Evolutionary conservation across 1,139 yeast genomes (phyloP), one percentile per base, ranked within the genome.

Genomic region (Hansenula sp.): DNA sequence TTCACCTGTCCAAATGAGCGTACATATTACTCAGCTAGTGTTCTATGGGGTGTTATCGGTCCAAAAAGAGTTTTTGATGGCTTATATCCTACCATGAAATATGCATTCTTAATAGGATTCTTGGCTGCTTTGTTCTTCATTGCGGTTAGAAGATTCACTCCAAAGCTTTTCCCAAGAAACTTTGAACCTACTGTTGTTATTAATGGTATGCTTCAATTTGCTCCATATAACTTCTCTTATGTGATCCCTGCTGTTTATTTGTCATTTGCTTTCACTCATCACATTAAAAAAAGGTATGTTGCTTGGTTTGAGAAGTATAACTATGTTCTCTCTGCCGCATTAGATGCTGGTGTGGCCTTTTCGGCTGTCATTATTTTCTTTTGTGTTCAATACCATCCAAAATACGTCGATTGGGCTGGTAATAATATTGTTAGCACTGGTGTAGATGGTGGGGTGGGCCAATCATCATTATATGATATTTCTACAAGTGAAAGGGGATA

Each of bases 281-380:
- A 68, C 58, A 63, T 79, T 52, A 76, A 72, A 52, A 70, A 65
- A 51, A 68, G 75, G 48, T 77, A 73, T 54, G 53, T 68, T 17
- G 62, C 70, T 25, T 76, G 85, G 83, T 81, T 84, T 83, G 81
- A 76, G 49, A 78, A 76, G 60, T 83, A 81, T 63, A 80, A 77
- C 55, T 82, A 81, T 58, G 72, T 82, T 13, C 63, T 81, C 31
- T 70, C 82, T 17, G 72, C 78, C 48, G 85, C 79, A 2, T 60
- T 81, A 37, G 66, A 74, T 7, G 80, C 85, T 2, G 87, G 86
- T 18, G 74, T 79, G 33, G 85, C 85, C 0, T 72, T 78, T 45
- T 65, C 77, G 49, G 76, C 81, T 0, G 60, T 79, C 32, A 59
- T 80, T 40, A 76, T 79, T 33, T 71, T 80, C 61, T 77, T 81